Conservation (phyloP, 2,329 filamentous ascomycete genomes). For the Cercospora sojina region DNA sequence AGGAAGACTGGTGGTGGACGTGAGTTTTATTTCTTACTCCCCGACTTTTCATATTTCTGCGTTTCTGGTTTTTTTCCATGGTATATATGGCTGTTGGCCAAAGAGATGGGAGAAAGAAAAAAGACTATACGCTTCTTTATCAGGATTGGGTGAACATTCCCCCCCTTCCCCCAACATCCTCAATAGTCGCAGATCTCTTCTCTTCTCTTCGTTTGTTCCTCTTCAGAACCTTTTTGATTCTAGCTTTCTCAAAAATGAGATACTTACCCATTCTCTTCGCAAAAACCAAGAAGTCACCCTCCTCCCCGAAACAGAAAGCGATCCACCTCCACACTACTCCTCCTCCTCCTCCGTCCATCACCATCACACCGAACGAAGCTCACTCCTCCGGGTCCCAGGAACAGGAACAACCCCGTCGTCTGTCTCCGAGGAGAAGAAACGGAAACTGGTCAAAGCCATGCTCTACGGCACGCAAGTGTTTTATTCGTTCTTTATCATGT, state of each 20-base stretch:
- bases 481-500: conserved; percentile 99
- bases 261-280: not conserved
- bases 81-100: not conserved
- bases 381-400: conserved; percentile 57
- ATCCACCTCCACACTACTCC: not conserved
- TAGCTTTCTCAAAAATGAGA: not conserved
- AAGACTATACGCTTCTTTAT: too few species aligned
- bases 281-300: not conserved
- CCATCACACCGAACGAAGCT: conserved; percentile 55
- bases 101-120: too few species aligned
- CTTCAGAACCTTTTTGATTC: too few species aligned
- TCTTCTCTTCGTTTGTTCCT: too few species aligned
- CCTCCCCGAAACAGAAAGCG: not conserved
- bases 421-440: conserved; percentile 57
- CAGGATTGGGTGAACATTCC: too few species aligned
- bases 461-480: conserved; percentile 94
- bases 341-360: not conserved
- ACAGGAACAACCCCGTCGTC: too few species aligned
- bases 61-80: not conserved
- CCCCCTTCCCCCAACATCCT: too few species aligned
- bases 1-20: conserved; percentile 48
- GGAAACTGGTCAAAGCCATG: conserved; percentile 74
- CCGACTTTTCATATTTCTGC: not conserved
- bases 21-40: conserved; percentile 39
- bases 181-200: too few species aligned